Percentiles rank a stretch among this genome's conserved stretches.
Conservation (phyloP, 192 early-diverging fungal species). For the Pilaira anomala region DNA sequence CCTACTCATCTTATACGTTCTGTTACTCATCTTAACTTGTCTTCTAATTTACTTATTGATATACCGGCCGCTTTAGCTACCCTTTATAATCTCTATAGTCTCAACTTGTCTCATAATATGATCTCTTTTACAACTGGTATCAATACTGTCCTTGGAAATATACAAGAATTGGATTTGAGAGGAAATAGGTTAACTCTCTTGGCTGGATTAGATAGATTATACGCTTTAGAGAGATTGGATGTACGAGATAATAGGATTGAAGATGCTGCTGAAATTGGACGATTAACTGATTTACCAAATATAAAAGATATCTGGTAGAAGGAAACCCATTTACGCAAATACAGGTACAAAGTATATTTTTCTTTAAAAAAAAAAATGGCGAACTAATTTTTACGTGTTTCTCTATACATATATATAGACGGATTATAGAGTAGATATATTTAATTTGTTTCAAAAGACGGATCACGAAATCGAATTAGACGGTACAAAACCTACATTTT, state of each 20-base stretch:
- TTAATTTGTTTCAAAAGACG: constrained; percentile 40
- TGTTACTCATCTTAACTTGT: constrained; percentile 49
- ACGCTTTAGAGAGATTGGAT: constrained; percentile 53
- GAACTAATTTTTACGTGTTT: too few species aligned
- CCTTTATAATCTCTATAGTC: constrained; percentile 45
- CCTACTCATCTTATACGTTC: constrained; percentile 37
- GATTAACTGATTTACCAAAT: constrained; percentile 45
- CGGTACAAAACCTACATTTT: constrained; percentile 46
- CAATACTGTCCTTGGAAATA: constrained; percentile 49
- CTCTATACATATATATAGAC: constrained; percentile 29
- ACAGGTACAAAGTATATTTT: too few species aligned
- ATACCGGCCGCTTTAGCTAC: constrained; percentile 41
- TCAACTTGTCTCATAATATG: constrained; percentile 59
- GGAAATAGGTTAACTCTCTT: constrained; percentile 49
- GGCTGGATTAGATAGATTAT: constrained; percentile 54
- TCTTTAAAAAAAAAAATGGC: too few species aligned
- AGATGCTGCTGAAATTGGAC: constrained; percentile 50
- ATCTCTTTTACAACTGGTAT: constrained; percentile 45
- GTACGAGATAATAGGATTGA: constrained; percentile 51
- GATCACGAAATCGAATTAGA: constrained; percentile 47
- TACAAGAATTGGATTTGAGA: constrained; percentile 46
- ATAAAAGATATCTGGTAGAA: constrained; percentile 51
- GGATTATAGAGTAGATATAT: constrained; percentile 49
- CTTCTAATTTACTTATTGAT: constrained; percentile 48
- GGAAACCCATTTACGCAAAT: constrained; percentile 50